A percentile compares a stretch with the other conserved stretches of the same genome.
phyloP scores from a whole-genome alignment of 306 rosid species.

The cucumber (Cucumis sativus) region DNA sequence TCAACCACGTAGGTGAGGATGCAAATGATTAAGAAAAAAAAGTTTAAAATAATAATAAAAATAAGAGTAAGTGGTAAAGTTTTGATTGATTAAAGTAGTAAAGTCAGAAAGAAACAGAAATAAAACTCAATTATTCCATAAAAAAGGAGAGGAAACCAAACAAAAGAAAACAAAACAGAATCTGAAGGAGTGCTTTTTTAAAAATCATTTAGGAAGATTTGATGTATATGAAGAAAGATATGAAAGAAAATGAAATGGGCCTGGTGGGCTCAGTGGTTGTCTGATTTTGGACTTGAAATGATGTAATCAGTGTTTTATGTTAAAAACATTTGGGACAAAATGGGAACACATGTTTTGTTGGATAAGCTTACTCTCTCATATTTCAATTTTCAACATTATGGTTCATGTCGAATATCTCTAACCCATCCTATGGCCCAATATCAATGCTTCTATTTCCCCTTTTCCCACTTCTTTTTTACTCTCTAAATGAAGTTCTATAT shows the following conservation, averaged over 20 bases:
- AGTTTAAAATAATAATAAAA: not conserved
- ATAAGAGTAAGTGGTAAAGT: not conserved
- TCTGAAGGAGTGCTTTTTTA: not conserved
- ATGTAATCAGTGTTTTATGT: not conserved
- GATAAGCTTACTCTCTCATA: not conserved
- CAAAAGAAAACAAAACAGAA: not conserved
- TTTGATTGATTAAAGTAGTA: not conserved
- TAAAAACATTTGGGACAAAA: not conserved
- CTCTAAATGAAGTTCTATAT: too few species aligned
- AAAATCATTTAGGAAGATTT: too few species aligned
- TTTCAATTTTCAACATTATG: not conserved
- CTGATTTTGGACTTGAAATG: not conserved
- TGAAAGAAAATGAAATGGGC: slow-evolving; percentile 1
- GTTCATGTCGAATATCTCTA: not conserved
- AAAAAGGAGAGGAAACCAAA: not conserved
- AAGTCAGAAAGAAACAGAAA: slow-evolving; percentile 5
- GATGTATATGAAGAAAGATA: not conserved
- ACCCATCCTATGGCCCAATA: not conserved
- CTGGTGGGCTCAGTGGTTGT: not conserved
- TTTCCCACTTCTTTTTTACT: too few species aligned
- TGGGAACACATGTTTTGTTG: slow-evolving; percentile 7
- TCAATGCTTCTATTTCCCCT: not conserved
- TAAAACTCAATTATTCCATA: not conserved
- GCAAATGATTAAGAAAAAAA: not conserved
- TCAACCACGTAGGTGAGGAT: too few species aligned